These are phyloP conservation scores for Phytophthora palmivora DNA, from an alignment of 352 stramenopile species.

Conservation along the genomic window DNA sequence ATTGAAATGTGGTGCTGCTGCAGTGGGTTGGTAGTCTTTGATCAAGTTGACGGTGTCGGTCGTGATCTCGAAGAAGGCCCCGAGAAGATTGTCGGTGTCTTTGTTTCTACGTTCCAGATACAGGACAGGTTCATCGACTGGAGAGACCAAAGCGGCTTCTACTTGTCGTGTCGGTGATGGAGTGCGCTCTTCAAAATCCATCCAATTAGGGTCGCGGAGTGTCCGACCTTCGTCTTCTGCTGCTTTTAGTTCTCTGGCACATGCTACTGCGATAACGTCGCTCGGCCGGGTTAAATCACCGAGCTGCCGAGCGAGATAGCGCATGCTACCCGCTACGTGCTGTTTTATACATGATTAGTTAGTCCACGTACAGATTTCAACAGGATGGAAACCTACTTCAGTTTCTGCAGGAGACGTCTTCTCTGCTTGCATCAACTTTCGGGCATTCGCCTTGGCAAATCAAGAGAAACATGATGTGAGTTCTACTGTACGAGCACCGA, in stretches of 20 bases:
- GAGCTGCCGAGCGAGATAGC: conserved; percentile 52
- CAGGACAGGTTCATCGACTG: conserved; percentile 25
- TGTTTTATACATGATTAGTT: conserved; percentile 9
- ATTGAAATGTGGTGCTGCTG: conserved; percentile 34
- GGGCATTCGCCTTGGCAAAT: conserved; percentile 47
- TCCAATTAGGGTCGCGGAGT: conserved; percentile 16
- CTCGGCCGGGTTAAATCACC: conserved; percentile 41
- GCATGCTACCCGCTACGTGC: conserved; percentile 55
- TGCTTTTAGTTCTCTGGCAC: conserved; percentile 18
- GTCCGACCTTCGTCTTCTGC: conserved; percentile 31
- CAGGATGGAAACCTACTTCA: conserved; percentile 32
- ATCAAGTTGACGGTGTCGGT: conserved; percentile 8
- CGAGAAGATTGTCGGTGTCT: conserved; percentile 15
- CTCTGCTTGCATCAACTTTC: conserved; percentile 51
- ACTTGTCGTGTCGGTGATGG: not conserved
- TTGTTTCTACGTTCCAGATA: conserved; percentile 11
- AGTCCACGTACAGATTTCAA: not conserved
- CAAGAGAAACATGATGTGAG: conserved; percentile 8
- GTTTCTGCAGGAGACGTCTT: conserved; percentile 25
- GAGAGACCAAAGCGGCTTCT: conserved; percentile 28
- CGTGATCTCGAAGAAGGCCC: conserved; percentile 6
- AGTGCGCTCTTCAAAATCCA: conserved; percentile 9
- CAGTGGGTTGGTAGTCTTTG: conserved; percentile 12
- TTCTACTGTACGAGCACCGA: not conserved
- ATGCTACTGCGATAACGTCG: conserved; percentile 52